These are phyloP conservation scores for Escovopsis weberi DNA, from an alignment of 2,329 filamentous ascomycete species.

Conservation along the genomic window DNA sequence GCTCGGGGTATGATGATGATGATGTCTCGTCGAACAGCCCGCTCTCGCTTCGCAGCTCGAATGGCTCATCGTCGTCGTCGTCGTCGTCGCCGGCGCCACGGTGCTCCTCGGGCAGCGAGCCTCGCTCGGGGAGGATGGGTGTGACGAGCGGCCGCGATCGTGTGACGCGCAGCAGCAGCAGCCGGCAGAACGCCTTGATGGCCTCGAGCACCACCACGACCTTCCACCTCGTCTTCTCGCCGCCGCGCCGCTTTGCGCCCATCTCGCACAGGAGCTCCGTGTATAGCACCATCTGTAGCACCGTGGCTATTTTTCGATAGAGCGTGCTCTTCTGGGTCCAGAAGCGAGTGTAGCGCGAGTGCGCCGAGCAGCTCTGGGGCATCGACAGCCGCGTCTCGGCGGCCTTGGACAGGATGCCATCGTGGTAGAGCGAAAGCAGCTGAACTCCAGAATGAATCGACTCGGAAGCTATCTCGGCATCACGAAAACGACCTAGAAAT, in stretches of 20 bases:
- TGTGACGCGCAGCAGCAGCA: slow-evolving; percentile 70
- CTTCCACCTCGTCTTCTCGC: slow-evolving; percentile 68
- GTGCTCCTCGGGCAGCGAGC: slow-evolving; percentile 51
- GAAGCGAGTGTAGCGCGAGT: slow-evolving; percentile 52
- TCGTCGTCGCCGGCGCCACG: slow-evolving; percentile 32
- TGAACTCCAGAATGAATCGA: slow-evolving; percentile 80
- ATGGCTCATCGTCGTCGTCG: slow-evolving; percentile 28
- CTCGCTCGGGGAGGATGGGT: slow-evolving; percentile 74
- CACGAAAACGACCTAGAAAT: slow-evolving; percentile 59
- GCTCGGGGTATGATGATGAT: slow-evolving; percentile 10
- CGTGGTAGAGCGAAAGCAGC: slow-evolving; percentile 84
- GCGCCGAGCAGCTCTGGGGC: slow-evolving; percentile 38
- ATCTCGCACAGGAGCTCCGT: slow-evolving; percentile 97
- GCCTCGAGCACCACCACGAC: slow-evolving; percentile 74
- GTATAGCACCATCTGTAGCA: slow-evolving; percentile 83
- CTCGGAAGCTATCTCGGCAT: slow-evolving; percentile 91
- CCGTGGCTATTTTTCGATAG: slow-evolving; percentile 68
- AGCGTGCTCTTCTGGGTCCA: slow-evolving; percentile 49
- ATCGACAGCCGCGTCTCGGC: slow-evolving; percentile 41
- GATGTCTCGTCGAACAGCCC: slow-evolving; percentile 28
- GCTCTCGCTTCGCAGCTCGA: slow-evolving; percentile 24
- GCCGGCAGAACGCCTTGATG: slow-evolving; percentile 70
- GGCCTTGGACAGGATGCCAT: slow-evolving; percentile 59
- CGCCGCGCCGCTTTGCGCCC: slow-evolving; percentile 75
- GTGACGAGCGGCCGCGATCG: slow-evolving; percentile 69